These are phyloP conservation scores for Apiotrichum sp. DNA, from an alignment of 1,284 basidiomycete genomes.

Conservation along the genomic window DNA sequence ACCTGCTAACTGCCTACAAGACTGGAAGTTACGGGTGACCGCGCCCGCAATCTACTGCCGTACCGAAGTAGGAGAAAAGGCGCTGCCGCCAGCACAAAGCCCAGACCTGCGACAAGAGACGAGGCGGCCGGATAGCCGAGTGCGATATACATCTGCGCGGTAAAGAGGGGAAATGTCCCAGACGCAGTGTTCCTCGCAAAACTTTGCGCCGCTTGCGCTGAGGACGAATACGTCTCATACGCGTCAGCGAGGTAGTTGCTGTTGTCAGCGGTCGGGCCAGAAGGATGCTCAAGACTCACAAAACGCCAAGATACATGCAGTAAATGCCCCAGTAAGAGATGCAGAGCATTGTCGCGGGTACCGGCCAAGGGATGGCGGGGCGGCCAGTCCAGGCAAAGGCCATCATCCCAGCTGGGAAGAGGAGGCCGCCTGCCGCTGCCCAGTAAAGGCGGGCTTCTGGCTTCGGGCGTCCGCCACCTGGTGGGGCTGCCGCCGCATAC, in stretches of 20 bases:
- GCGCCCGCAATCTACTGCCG: slow-evolving; percentile 36
- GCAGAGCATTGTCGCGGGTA: slow-evolving; percentile 30
- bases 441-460: slow-evolving; percentile 51
- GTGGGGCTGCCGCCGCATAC: slow-evolving; percentile 26
- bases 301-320: slow-evolving; percentile 38
- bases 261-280: neutral
- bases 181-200: slow-evolving; percentile 37
- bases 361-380: slow-evolving; percentile 31
- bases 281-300: slow-evolving; percentile 22
- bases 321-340: slow-evolving; percentile 35
- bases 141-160: slow-evolving; percentile 29
- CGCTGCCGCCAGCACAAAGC: slow-evolving; percentile 31
- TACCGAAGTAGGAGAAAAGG: slow-evolving; percentile 39
- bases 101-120: slow-evolving; percentile 38
- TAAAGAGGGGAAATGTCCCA: slow-evolving; percentile 38
- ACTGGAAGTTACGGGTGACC: slow-evolving; percentile 3
- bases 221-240: slow-evolving; percentile 44
- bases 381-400: slow-evolving; percentile 41
- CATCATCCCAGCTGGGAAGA: slow-evolving; percentile 38
- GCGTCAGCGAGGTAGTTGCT: slow-evolving; percentile 44
- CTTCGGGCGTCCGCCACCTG: slow-evolving; percentile 39
- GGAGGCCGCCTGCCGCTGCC: slow-evolving; percentile 40
- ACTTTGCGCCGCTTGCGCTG: slow-evolving; percentile 44
- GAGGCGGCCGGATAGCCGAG: slow-evolving; percentile 38
- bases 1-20: too few species aligned